Percentiles rank a stretch among this genome's conserved stretches.
Evolutionary conservation across 805 yeast species (phyloP).

Genomic region (Yamadazyma sp.): DNA sequence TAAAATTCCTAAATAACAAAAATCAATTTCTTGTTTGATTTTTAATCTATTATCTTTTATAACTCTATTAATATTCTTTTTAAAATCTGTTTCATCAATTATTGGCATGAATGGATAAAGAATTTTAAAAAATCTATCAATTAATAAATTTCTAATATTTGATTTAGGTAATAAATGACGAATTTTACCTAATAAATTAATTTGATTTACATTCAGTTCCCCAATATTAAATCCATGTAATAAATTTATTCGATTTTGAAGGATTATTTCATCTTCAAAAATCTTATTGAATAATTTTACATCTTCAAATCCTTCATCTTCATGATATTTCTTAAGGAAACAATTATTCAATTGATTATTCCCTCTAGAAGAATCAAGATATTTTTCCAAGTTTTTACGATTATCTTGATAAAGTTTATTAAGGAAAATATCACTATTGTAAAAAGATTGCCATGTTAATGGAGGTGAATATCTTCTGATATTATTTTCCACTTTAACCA

Average conservation of each 20-base stretch:
- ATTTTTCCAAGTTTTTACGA: conserved; percentile 7
- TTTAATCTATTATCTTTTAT: neutral
- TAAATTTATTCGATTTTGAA: conserved; percentile 1
- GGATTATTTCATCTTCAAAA: neutral
- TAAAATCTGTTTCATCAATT: conserved; percentile 37
- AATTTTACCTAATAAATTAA: conserved; percentile 3
- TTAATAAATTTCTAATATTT: conserved; percentile 2
- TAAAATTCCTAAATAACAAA: conserved; percentile 32
- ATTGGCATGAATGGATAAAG: conserved; percentile 48
- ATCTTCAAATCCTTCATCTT: conserved; percentile 13
- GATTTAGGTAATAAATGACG: conserved; percentile 6
- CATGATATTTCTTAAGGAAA: conserved; percentile 10
- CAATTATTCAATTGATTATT: conserved; percentile 10
- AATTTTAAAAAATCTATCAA: conserved; percentile 29
- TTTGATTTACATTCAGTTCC: neutral
- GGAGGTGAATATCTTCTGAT: conserved; percentile 10
- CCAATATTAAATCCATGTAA: neutral
- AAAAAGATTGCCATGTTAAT: conserved; percentile 9
- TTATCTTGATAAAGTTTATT: conserved; percentile 3
- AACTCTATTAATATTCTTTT: conserved; percentile 4
- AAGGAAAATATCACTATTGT: conserved; percentile 5
- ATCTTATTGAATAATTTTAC: conserved; percentile 4
- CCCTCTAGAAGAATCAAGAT: too few species aligned
- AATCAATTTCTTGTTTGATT: conserved; percentile 19
- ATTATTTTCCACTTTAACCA: conserved; percentile 3